Conservation (phyloP, 2,329 filamentous ascomycete genomes). For the Juglanconis oblonga region DNA sequence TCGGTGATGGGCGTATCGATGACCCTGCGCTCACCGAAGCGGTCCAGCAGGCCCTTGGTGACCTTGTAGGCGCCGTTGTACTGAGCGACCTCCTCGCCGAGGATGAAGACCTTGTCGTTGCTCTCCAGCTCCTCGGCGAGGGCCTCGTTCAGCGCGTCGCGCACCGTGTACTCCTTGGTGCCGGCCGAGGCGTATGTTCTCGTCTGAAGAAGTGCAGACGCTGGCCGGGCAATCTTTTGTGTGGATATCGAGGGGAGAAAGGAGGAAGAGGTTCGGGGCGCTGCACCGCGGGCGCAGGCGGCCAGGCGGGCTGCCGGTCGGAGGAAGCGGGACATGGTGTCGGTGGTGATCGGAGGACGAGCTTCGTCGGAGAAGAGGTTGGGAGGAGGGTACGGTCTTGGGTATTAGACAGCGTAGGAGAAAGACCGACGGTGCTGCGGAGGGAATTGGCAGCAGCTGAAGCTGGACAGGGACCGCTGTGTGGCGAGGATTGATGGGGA, state of each 20-base stretch:
- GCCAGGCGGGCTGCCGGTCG: constrained; percentile 43
- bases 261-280: constrained; percentile 22
- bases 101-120: constrained; percentile 91
- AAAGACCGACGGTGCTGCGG: neutral
- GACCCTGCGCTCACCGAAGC: constrained; percentile 94
- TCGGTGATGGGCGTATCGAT: constrained; percentile 99
- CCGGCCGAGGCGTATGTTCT: constrained; percentile 58
- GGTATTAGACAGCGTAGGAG: neutral
- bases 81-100: constrained; percentile 98
- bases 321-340: constrained; percentile 43
- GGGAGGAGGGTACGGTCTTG: constrained; percentile 8
- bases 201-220: constrained; percentile 41
- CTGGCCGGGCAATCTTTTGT: constrained; percentile 11
- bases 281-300: constrained; percentile 29
- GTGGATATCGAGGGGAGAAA: constrained; percentile 24
- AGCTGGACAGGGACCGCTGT: neutral
- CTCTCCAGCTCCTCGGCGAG: constrained; percentile 94
- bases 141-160: constrained; percentile 96
- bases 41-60: constrained; percentile 94
- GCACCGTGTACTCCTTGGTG: constrained; percentile 90
- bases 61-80: constrained; percentile 99
- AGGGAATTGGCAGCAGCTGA: neutral
- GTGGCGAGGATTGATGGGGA: neutral
- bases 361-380: constrained; percentile 1
- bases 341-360: constrained; percentile 3